A percentile compares a stretch with the other conserved stretches of the same genome.
These are phyloP conservation scores for Pestalotiopsis fici DNA, from an alignment of 2,329 filamentous ascomycete genomes.

Conservation along the genomic window DNA sequence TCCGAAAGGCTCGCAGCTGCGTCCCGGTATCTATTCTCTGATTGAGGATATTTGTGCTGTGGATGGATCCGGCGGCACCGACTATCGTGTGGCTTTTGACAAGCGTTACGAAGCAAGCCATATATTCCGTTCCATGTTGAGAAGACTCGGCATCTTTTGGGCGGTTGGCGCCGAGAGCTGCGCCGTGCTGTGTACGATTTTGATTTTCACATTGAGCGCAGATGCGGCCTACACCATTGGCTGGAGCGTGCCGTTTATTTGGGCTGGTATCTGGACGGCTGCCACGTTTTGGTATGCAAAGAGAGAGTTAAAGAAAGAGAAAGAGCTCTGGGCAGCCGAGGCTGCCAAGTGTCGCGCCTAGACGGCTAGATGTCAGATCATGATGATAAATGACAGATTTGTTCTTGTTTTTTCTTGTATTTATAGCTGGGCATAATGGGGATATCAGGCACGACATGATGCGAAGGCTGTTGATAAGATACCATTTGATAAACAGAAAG, in stretches of 20 bases:
- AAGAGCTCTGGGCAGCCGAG: constrained; percentile 24
- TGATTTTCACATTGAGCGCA: constrained; percentile 11
- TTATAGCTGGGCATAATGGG: not conserved
- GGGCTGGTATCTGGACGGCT: constrained; percentile 17
- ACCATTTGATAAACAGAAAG: not conserved
- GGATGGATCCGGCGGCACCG: constrained; percentile 52
- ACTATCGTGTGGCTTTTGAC: constrained; percentile 52
- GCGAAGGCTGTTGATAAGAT: not conserved
- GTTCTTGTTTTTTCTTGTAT: not conserved
- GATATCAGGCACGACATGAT: not conserved
- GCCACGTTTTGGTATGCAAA: constrained; percentile 26
- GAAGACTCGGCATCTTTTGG: constrained; percentile 53
- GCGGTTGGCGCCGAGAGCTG: constrained; percentile 29
- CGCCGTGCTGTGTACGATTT: constrained; percentile 14
- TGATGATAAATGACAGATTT: not conserved
- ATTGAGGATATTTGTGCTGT: constrained; percentile 56
- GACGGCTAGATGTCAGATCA: not conserved
- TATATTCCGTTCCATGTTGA: constrained; percentile 52
- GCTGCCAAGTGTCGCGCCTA: constrained; percentile 10
- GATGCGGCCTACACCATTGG: constrained; percentile 15
- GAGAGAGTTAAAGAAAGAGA: constrained; percentile 24
- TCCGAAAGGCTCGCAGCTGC: constrained; percentile 48
- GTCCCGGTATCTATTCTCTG: constrained; percentile 54
- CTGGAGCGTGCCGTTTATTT: constrained; percentile 16
- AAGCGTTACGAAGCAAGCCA: constrained; percentile 53